These are phyloP conservation scores for Xylariomycetidae sp. DNA, from an alignment of 2,329 filamentous ascomycete species.

Conservation along the genomic window DNA sequence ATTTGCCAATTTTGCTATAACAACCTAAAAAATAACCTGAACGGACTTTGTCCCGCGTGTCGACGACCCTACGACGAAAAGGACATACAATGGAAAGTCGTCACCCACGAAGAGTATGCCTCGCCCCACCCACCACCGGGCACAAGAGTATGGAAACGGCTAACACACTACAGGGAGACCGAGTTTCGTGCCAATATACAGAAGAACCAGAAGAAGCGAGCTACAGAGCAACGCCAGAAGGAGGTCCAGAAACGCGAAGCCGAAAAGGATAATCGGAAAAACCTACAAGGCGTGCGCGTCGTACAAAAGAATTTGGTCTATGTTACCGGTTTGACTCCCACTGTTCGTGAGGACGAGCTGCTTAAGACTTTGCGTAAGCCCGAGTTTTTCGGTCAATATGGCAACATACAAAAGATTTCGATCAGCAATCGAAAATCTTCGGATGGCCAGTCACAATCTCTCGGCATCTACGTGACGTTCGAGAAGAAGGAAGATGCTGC, in stretches of 20 bases:
- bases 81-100: conserved; percentile 94
- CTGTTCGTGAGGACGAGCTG: conserved; percentile 85
- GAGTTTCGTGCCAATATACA: conserved; percentile 74
- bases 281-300: conserved; percentile 89
- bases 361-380: conserved; percentile 84
- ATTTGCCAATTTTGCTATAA: conserved; percentile 99
- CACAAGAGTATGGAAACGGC: conserved; percentile 16
- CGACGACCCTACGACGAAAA: conserved; percentile 93
- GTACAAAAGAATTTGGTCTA: conserved; percentile 99
- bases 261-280: conserved; percentile 92
- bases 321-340: conserved; percentile 89
- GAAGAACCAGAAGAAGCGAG: conserved; percentile 90
- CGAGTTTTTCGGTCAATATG: conserved; percentile 97
- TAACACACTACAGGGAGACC: conserved; percentile 50
- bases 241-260: conserved; percentile 95
- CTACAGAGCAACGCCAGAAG: conserved; percentile 78
- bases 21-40: conserved; percentile 98
- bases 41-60: conserved; percentile 95
- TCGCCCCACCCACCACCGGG: neutral
- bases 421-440: conserved; percentile 89
- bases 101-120: conserved; percentile 88
- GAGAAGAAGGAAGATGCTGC: conserved; percentile 86
- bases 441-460: conserved; percentile 73
- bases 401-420: conserved; percentile 97
- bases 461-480: conserved; percentile 98